Percentiles rank a stretch among this genome's conserved stretches.
phyloP scores from a whole-genome alignment of 2,329 filamentous ascomycete species.

The Eurotiales sp. region DNA sequence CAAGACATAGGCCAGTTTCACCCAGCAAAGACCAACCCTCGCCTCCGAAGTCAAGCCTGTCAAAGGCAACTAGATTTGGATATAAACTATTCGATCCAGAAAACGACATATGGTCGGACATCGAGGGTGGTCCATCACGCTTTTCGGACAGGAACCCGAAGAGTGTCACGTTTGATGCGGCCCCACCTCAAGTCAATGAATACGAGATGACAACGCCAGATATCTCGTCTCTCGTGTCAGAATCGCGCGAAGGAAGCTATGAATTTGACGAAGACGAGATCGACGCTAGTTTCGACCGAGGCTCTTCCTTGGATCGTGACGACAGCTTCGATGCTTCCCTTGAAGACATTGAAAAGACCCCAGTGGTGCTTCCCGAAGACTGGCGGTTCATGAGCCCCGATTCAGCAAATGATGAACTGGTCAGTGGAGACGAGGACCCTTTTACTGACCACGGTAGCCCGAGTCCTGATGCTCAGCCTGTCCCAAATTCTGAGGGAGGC shows the following conservation, averaged over 20 bases:
- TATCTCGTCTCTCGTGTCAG: constrained; percentile 84
- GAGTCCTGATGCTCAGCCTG: constrained; percentile 56
- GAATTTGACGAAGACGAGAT: constrained; percentile 74
- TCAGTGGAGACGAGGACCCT: constrained; percentile 59
- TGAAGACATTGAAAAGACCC: constrained; percentile 94
- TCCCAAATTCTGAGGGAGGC: constrained; percentile 29
- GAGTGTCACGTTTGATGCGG: constrained; percentile 94
- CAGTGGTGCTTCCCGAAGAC: constrained; percentile 94
- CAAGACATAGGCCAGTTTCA: constrained; percentile 37
- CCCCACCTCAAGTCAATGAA: constrained; percentile 91
- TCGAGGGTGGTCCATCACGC: constrained; percentile 67
- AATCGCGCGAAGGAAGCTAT: constrained; percentile 88
- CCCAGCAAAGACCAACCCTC: constrained; percentile 71
- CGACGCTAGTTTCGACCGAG: constrained; percentile 59
- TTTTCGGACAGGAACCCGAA: constrained; percentile 56
- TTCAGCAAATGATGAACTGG: constrained; percentile 53
- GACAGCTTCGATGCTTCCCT: constrained; percentile 95
- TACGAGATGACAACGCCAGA: constrained; percentile 98
- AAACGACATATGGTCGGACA: constrained; percentile 64
- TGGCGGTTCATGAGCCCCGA: constrained; percentile 78
- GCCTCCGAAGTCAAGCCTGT: constrained; percentile 85
- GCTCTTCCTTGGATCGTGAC: constrained; percentile 61
- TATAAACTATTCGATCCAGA: constrained; percentile 67
- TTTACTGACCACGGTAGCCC: constrained; percentile 65
- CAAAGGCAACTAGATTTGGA: constrained; percentile 57